phyloP scores from a whole-genome alignment of 306 rosid genomes.

The Begonia fuchsioides region DNA sequence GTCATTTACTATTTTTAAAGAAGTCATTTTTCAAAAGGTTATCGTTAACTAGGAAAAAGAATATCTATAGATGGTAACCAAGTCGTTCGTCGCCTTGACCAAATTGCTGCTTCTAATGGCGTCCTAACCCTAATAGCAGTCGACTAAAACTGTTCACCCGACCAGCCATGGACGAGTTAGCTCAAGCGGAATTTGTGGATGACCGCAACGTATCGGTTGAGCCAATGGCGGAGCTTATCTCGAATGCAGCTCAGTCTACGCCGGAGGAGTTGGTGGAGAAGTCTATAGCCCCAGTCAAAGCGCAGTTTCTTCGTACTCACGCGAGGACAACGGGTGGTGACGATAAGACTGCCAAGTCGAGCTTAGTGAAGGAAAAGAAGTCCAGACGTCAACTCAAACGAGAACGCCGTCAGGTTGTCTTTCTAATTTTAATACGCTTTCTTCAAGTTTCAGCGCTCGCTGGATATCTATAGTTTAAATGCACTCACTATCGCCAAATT shows the following conservation, averaged over 20 bases:
- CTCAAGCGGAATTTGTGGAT: background rate
- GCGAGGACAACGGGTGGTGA: slow-evolving; percentile 15
- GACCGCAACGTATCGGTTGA: slow-evolving; percentile 2
- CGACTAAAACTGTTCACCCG: slow-evolving; percentile 7
- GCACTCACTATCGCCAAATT: too few species aligned
- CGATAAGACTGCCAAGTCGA: slow-evolving; percentile 13
- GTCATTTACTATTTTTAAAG: too few species aligned
- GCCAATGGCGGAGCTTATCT: background rate
- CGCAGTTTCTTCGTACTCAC: slow-evolving; percentile 57
- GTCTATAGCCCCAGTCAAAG: slow-evolving; percentile 69
- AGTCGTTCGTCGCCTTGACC: too few species aligned
- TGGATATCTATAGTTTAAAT: too few species aligned
- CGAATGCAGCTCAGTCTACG: slow-evolving; percentile 16
- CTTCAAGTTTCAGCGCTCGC: too few species aligned
- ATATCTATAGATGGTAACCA: too few species aligned
- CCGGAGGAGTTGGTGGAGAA: slow-evolving; percentile 62
- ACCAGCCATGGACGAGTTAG: slow-evolving; percentile 17
- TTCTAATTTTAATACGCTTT: too few species aligned
- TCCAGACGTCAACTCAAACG: slow-evolving; percentile 96
- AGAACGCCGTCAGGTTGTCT: slow-evolving; percentile 62
- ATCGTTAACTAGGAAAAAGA: too few species aligned
- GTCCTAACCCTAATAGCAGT: too few species aligned
- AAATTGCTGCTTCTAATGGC: too few species aligned
- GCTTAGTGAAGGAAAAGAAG: slow-evolving; percentile 54
- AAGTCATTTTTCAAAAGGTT: too few species aligned